Conservation (phyloP, 805 yeast species). For the Danielia reshetovae region DNA sequence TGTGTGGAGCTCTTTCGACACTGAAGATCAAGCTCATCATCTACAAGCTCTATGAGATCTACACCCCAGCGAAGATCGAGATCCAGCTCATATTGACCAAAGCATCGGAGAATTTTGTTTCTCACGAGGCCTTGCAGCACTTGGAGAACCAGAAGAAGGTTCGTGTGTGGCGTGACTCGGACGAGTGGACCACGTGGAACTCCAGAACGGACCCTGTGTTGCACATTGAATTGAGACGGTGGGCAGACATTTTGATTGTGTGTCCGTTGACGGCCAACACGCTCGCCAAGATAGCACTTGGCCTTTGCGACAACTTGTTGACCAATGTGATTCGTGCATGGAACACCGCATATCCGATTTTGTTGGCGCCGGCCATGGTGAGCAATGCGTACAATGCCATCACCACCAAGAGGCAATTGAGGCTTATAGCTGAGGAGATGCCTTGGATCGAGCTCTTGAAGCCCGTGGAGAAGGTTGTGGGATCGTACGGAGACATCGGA, state of each 20-base stretch:
- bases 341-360: slow-evolving; percentile 87
- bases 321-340: slow-evolving; percentile 92
- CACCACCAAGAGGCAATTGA: slow-evolving; percentile 78
- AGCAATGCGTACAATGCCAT: slow-evolving; percentile 88
- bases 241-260: slow-evolving; percentile 92
- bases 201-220: slow-evolving; percentile 83
- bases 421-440: slow-evolving; percentile 80
- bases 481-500: slow-evolving; percentile 95
- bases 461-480: slow-evolving; percentile 91
- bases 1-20: slow-evolving; percentile 54
- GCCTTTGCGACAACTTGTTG: slow-evolving; percentile 86
- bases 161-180: slow-evolving; percentile 53
- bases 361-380: slow-evolving; percentile 95
- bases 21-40: slow-evolving; percentile 52
- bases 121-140: slow-evolving; percentile 40
- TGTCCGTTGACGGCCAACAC: slow-evolving; percentile 97
- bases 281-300: slow-evolving; percentile 81
- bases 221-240: slow-evolving; percentile 89
- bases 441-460: slow-evolving; percentile 91
- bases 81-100: slow-evolving; percentile 53
- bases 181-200: slow-evolving; percentile 74
- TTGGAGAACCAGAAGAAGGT: slow-evolving; percentile 40
- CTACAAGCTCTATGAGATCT: slow-evolving; percentile 48
- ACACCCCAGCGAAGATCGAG: slow-evolving; percentile 45
- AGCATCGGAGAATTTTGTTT: slow-evolving; percentile 49